Percentiles rank a stretch among this genome's conserved stretches.
These are phyloP conservation scores for Dryas drummondii DNA, from an alignment of 306 rosid species.

Conservation along the genomic window DNA sequence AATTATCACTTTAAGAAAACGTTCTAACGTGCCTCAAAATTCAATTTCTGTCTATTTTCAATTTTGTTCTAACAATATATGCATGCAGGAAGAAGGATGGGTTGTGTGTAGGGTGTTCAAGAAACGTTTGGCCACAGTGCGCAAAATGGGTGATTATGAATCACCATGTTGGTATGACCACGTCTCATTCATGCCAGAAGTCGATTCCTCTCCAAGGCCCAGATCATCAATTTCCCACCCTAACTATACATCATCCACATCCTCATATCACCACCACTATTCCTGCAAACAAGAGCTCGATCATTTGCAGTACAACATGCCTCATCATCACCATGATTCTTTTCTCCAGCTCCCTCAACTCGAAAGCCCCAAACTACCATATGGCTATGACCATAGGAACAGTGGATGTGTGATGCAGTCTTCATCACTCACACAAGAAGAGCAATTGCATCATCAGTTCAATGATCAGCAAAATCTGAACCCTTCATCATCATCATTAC, in stretches of 20 bases:
- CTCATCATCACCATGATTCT: slow-evolving; percentile 37
- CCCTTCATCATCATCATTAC: not conserved
- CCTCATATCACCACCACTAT: slow-evolving; percentile 36
- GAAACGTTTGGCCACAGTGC: slow-evolving; percentile 52
- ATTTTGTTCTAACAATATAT: too few species aligned
- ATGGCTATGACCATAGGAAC: slow-evolving; percentile 29
- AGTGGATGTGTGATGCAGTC: slow-evolving; percentile 34
- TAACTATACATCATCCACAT: slow-evolving; percentile 29
- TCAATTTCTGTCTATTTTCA: too few species aligned
- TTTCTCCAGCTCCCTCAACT: slow-evolving; percentile 84
- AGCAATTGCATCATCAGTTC: slow-evolving; percentile 28
- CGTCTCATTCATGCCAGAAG: slow-evolving; percentile 60
- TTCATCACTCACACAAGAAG: slow-evolving; percentile 50
- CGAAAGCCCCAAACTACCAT: slow-evolving; percentile 58
- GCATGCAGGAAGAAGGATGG: slow-evolving; percentile 77
- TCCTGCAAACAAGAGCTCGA: slow-evolving; percentile 70
- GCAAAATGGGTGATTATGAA: slow-evolving; percentile 62
- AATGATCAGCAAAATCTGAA: slow-evolving; percentile 26
- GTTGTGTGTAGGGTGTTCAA: slow-evolving; percentile 82
- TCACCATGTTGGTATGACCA: slow-evolving; percentile 78
- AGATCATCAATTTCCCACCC: slow-evolving; percentile 32
- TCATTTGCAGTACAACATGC: slow-evolving; percentile 44
- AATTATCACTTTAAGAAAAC: too few species aligned
- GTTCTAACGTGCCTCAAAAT: too few species aligned
- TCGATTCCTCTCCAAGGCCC: slow-evolving; percentile 43